phyloP scores from a whole-genome alignment of 2,329 filamentous ascomycete genomes.

The Colletotrichum nymphaeae region DNA sequence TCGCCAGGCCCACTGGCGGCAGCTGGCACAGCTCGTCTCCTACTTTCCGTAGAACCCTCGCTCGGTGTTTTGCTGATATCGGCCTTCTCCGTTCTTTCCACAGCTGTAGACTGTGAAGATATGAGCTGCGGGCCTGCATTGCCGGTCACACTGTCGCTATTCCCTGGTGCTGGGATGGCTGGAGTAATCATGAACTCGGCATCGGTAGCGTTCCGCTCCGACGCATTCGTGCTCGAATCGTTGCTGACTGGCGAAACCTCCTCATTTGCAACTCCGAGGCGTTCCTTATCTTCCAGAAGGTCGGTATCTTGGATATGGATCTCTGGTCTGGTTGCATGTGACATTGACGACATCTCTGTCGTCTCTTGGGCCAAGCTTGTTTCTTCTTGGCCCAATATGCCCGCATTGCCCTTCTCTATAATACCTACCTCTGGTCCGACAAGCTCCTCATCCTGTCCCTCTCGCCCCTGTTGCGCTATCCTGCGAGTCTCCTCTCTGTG shows the following conservation, averaged over 20 bases:
- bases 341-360: neutral
- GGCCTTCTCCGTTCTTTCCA: neutral
- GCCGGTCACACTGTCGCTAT: neutral
- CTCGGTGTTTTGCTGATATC: neutral
- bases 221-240: neutral
- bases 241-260: neutral
- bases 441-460: slow-evolving; percentile 42
- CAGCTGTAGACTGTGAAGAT: slow-evolving; percentile 7
- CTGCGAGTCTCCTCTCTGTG: slow-evolving; percentile 71
- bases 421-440: neutral
- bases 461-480: slow-evolving; percentile 65
- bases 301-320: slow-evolving; percentile 15
- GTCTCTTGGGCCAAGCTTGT: neutral
- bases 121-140: slow-evolving; percentile 6
- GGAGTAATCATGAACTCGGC: slow-evolving; percentile 12
- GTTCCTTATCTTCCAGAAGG: neutral
- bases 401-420: neutral
- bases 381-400: neutral
- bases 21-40: neutral
- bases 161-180: neutral
- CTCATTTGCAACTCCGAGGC: neutral
- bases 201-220: neutral
- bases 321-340: neutral
- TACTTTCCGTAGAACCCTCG: neutral
- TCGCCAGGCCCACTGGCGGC: neutral